Evolutionary conservation across 2,329 filamentous ascomycete species (phyloP).

Genomic region (Pleoardoris graminearum): DNA sequence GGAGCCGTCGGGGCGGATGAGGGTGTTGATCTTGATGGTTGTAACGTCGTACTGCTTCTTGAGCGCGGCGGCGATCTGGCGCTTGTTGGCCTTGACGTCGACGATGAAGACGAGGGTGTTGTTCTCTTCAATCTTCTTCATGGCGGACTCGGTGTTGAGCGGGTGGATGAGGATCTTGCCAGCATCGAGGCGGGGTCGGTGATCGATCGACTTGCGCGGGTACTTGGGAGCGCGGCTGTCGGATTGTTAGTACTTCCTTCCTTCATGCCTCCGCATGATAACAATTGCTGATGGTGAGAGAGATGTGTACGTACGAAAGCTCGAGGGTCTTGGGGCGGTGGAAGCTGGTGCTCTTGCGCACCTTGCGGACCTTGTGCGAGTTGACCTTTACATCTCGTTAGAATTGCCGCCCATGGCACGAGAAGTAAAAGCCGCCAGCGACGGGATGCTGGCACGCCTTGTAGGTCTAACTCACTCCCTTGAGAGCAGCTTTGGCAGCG

Average conservation of each 20-base stretch:
- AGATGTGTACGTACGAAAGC: slow-evolving; percentile 59
- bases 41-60: slow-evolving; percentile 99
- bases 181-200: slow-evolving; percentile 89
- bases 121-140: slow-evolving; percentile 99
- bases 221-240: slow-evolving; percentile 81
- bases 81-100: slow-evolving; percentile 91
- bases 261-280: not conserved
- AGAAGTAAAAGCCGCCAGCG: slow-evolving; percentile 57
- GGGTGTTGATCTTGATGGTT: slow-evolving; percentile 98
- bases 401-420: slow-evolving; percentile 40
- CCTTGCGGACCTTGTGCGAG: slow-evolving; percentile 88
- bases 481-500: slow-evolving; percentile 94
- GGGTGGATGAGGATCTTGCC: slow-evolving; percentile 97
- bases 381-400: slow-evolving; percentile 60
- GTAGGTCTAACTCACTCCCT: slow-evolving; percentile 73
- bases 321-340: slow-evolving; percentile 96
- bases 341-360: slow-evolving; percentile 90
- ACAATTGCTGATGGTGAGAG: no score
- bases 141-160: slow-evolving; percentile 98
- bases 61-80: slow-evolving; percentile 95
- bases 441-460: slow-evolving; percentile 56
- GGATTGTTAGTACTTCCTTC: not conserved
- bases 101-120: slow-evolving; percentile 99
- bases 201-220: slow-evolving; percentile 91
- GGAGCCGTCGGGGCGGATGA: slow-evolving; percentile 93